Percentiles rank a stretch among this genome's conserved stretches.
Evolutionary conservation across 2,329 filamentous ascomycete genomes (phyloP).

Genomic region (Beauveria sp.): DNA sequence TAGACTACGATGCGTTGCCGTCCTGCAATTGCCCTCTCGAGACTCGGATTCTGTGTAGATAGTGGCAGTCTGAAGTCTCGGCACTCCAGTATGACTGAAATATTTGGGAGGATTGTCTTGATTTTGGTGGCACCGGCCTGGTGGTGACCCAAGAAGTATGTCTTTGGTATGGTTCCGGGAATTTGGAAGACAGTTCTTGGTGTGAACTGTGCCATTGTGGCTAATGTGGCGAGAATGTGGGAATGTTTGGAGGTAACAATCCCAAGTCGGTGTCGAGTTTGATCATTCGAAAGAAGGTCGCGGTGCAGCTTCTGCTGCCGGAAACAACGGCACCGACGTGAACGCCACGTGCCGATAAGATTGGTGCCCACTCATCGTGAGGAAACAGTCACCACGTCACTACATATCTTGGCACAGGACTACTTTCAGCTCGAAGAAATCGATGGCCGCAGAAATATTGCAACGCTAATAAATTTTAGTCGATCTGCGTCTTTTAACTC

Average conservation of each 20-base stretch:
- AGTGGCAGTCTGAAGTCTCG: conserved; percentile 88
- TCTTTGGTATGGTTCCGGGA: conserved; percentile 68
- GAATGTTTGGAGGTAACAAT: background rate
- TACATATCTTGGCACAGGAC: background rate
- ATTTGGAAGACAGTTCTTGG: conserved; percentile 68
- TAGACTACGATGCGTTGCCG: conserved; percentile 77
- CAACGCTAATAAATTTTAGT: no score
- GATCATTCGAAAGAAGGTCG: background rate
- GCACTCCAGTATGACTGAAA: conserved; percentile 88
- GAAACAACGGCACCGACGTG: no score
- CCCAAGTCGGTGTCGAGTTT: background rate
- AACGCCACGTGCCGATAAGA: conserved; percentile 10
- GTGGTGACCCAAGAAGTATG: conserved; percentile 95
- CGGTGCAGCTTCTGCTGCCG: background rate
- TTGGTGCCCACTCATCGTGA: background rate
- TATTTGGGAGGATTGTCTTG: conserved; percentile 68
- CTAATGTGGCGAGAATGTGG: background rate
- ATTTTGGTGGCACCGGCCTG: conserved; percentile 73
- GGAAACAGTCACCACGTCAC: background rate
- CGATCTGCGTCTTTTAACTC: no score
- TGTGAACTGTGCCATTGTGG: conserved; percentile 46
- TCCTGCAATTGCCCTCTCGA: conserved; percentile 69
- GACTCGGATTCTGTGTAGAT: conserved; percentile 81
- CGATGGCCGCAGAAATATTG: background rate
- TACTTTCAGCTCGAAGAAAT: background rate